These are phyloP conservation scores for Chaetoceros tenuissimus DNA, from an alignment of 108 stramenopile species.

Conservation along the genomic window DNA sequence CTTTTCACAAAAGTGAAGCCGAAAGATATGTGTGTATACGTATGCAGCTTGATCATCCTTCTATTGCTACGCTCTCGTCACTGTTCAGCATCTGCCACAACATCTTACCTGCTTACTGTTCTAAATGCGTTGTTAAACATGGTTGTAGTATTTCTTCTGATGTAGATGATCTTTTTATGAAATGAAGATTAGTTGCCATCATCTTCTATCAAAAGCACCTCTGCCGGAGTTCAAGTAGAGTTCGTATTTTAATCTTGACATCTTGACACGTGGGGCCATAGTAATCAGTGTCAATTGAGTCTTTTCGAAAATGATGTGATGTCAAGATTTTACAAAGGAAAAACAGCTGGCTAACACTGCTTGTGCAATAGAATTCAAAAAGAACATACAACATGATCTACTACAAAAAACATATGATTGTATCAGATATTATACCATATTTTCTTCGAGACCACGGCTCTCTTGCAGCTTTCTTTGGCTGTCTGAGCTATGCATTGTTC, in stretches of 20 bases:
- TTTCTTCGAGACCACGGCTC: slow-evolving; percentile 18
- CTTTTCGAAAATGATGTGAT: too few species aligned
- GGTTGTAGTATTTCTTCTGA: neutral
- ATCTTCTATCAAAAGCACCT: too few species aligned
- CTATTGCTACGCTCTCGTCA: too few species aligned
- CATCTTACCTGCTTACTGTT: neutral
- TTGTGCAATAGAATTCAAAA: too few species aligned
- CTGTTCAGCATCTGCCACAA: too few species aligned
- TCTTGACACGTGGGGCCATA: too few species aligned
- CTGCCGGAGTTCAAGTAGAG: too few species aligned
- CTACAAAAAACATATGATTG: neutral
- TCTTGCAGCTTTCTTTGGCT: slow-evolving; percentile 13
- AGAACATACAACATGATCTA: neutral
- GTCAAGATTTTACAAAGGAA: too few species aligned
- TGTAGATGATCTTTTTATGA: neutral
- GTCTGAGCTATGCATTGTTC: slow-evolving; percentile 25
- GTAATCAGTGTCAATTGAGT: too few species aligned
- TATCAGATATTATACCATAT: neutral
- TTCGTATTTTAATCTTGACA: too few species aligned
- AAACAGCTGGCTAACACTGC: too few species aligned
- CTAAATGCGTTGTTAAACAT: neutral
- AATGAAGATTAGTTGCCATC: neutral
- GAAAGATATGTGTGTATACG: neutral
- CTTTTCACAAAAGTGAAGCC: neutral
- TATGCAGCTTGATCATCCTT: too few species aligned